Evolutionary conservation across 176 grass and related monocot species (phyloP), one percentile per base, ranked within the genome.

Genomic region (Oryza nivara): DNA sequence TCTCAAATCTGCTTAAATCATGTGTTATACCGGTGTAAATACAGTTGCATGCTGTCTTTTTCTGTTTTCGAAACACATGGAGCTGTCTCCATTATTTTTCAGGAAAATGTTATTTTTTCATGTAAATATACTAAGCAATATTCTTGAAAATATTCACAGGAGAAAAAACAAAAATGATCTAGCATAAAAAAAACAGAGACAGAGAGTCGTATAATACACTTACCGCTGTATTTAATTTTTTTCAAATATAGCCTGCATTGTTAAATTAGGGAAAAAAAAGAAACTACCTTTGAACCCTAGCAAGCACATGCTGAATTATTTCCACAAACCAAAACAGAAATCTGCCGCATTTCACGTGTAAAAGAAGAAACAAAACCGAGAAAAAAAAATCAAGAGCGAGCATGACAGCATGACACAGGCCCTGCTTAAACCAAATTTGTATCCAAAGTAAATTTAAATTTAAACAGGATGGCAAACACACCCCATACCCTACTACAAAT

Each of bases 1-100:
- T 49, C 8, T 26, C 41, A 74, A 63, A 36, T 44, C 43, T 68
- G 45, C 6, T 76, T 28, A 54, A 84, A 84, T 40, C 35, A 44
- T 69, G n/a, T 58, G 17, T 19, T 58, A 16, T 47, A 52, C 54
- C 0, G 54, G 19, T 58, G 17, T n/a, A n/a, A 58, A 56, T 19
- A 56, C 52, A 56, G 52, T 54, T 17, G 40, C 52, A 56, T 56
- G 14, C 16, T 56, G 52, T 56, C 16, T 20, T 20, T 20, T 56
- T 56, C 52, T 19, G 52, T 20, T 56, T 56, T 20, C 2, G 1
- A 56, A 56, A n/a, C 54, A 9, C 54, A 58, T 58, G 54, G 54
- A 58, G 54, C 6, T 58, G 54, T 58, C 54, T 19, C 52, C 4
- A 56, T 19, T 56, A 19, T 56, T 15, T 44, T 49, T 49, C 13